Base-by-base conservation (phyloP, 148 eudicot genomes). In the Chenopodium berlandieri region DNA sequence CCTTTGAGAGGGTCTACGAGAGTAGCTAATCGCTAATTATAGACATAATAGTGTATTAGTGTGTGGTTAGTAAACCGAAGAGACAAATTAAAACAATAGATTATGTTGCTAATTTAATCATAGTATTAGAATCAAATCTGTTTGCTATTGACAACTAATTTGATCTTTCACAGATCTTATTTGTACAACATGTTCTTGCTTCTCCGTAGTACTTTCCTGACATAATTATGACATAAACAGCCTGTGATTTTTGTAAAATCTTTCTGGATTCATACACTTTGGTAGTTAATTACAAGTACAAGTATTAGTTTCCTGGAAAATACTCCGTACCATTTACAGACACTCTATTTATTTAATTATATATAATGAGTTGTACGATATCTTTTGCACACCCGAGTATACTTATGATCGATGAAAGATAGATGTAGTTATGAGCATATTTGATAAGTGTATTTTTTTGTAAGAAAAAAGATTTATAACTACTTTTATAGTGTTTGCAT, bases 41-140 rank as follows among this genome's bases (percentile, higher is more conserved):
- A 68, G 44, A 77, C 32, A n/a, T 62, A 8, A 62, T 8, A 20
- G 25, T 5, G 22, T 14, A 40, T 16, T 16, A 10, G 63, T 40
- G 71, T 82, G 78, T 54, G 75, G 63, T 83, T 75, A 75, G 60
- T 71, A 68, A 79, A 63, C 58, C 82, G 23, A 83, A 83, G 82
- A 79, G 86, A 75, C 86, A 83, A 83, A 75, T 79, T 62, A 14
- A 69, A 32, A 75, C 66, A 40, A 40, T 40, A 40, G 44, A 40
- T 40, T 40, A 81, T 80, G 64, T 78, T 25, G 48, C 52, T 22
- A 73, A 27, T 67, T 7, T 14, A 52, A 23, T 50, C 12, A 47
- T 14, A 4, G 32, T 16, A 54, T 32, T 71, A 56, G 76, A 79
- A 65, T 78, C 73, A 78, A 66, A 58, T 44, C 22, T 54, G 2